A percentile compares a stretch with the other conserved stretches of the same genome.
Evolutionary conservation across 345 rosid genomes (phyloP).

Genomic region (Lenwebbia sp.): DNA sequence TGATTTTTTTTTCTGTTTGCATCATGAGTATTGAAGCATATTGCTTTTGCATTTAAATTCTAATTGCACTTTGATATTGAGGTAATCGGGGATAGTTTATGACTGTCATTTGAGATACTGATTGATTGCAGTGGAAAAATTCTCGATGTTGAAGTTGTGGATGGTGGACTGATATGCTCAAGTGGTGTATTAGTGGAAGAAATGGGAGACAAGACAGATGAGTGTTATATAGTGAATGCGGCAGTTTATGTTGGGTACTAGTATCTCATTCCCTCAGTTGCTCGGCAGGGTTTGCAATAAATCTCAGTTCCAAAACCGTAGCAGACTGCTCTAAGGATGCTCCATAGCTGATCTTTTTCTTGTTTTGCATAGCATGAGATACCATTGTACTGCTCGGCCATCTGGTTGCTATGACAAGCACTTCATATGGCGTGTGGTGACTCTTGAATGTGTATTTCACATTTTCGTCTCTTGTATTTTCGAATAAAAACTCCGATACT

Average conservation of each 20-base stretch:
- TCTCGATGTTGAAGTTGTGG: conserved; percentile 61
- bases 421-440: background rate
- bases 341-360: background rate
- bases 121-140: conserved; percentile 44
- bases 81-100: background rate
- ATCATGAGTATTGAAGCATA: no score
- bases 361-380: background rate
- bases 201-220: conserved; percentile 85
- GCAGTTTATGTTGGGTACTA: conserved; percentile 85
- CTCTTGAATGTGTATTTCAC: background rate
- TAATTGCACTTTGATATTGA: no score
- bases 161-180: conserved; percentile 84
- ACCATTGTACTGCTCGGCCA: background rate
- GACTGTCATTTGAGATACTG: background rate
- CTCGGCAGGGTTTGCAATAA: background rate
- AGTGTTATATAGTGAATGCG: conserved; percentile 81
- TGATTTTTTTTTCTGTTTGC: no score
- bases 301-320: background rate
- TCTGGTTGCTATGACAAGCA: background rate
- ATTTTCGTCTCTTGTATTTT: background rate
- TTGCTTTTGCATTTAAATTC: no score
- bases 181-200: conserved; percentile 76
- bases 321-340: background rate
- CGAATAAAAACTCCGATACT: background rate
- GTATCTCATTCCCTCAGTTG: background rate